Base-by-base conservation (phyloP, 2,329 filamentous ascomycete genomes). In the Alternaria gaisen region DNA sequence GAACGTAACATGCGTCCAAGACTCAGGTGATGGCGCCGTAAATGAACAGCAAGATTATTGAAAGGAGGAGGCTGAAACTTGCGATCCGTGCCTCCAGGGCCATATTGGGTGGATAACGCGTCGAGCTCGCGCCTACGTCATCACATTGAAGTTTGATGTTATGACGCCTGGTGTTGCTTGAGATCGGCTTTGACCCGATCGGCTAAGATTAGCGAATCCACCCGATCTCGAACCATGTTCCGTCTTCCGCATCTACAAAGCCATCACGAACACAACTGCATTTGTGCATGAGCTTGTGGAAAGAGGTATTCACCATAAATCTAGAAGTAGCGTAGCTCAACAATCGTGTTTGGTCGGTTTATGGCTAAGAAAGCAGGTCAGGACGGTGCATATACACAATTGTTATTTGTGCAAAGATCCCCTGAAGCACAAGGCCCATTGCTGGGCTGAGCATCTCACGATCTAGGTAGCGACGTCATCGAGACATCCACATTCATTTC, bases 1-100 rank as follows among this genome's bases (percentile, higher is more conserved):
- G 69, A 69, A 60, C 65, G 72, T 59, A 71, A 58, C 74, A 77
- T 77, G 73, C 69, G 61, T 61, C 61, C 58, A 59, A 52, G 41
- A 36, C 30, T 52, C 51, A 56, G 26, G 58, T 56, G 50, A 56
- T 51, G 52, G 60, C 36, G 47, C 56, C n/a, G 52, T 34, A 48
- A 14, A 34, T 41, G 38, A 60, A 48, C 51, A 52, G 42, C 46
- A 20, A 48, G 44, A 30, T 44, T 22, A 41, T 41, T 46, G 36
- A 53, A 32, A 47, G 22, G 38, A 47, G 22, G 38, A 44, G 26
- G 58, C 41, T 56, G 55, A 44, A 59, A 56, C 51, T 16, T 40
- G 41, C 56, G 20, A 53, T 51, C 44, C 56, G 59, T 60, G 32
- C 58, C 57, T 58, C 42, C 38, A 53, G 24, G 40, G 58, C 56